Evolutionary conservation across 495 filamentous ascomycete species (phyloP), one percentile per base, ranked within the genome.

Genomic region (Neurospora tetraspora): DNA sequence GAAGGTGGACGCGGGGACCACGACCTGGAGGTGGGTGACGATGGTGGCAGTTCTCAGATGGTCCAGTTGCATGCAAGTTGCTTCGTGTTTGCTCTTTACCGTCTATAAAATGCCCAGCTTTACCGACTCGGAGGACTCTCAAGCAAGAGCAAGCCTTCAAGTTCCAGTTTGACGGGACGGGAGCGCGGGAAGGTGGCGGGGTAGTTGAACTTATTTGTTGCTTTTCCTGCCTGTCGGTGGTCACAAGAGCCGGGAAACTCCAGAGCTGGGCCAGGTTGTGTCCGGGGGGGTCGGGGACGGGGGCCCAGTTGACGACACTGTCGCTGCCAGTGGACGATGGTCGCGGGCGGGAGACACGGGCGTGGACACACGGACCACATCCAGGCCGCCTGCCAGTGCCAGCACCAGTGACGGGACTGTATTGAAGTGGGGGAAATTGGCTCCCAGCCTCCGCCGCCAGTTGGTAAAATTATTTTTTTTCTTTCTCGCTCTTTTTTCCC

Each of bases 151-250:
- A 61, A 61, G 53, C 53, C 53, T 61, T 61, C 27, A 61, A 61
- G 27, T 61, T 61, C 53, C 53, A 61, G 53, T 61, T 61, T 61
- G 53, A 61, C 53, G 53, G 53, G 53, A 61, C 23, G 53, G 53
- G 53, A 61, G 11, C 7, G 45, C 38, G 69, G 69, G 47, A 73
- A 71, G 47, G 72, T 61, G 74, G 75, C 71, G 75, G 75, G 72
- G 75, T 71, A 69, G 73, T 27, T 39, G 53, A 47, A 47, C 71
- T 36, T 77, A 75, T 73, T 73, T 73, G 75, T 75, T 74, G 45
- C 45, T 23, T 53, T 53, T 53, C 45, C 20, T 71, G 61, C 38
- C 68, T 61, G 74, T 74, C 53, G 20, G 20, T 11, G 53, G 53
- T 72, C 40, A 74, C 61, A 59, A 53, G 47, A 70, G 20, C 53